Base-by-base conservation (phyloP, 2,329 filamentous ascomycete genomes). In the Leptographium lundbergii region DNA sequence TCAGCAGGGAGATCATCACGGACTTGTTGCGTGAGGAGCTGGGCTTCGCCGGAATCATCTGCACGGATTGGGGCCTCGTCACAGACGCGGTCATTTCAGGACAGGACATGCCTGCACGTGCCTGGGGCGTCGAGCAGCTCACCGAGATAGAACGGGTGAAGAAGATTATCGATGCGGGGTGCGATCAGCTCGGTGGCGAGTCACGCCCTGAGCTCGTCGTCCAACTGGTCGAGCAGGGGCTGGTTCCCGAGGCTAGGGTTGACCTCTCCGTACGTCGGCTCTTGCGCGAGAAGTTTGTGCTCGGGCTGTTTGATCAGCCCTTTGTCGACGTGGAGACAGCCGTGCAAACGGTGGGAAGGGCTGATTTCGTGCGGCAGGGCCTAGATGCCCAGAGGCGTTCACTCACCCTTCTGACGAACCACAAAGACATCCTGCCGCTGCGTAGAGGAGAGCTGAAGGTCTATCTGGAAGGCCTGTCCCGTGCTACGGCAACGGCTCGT, bases 181-280 rank as follows among this genome's bases (percentile, higher is more conserved):
- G 74, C 39, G 78, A 81, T 60, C 77, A 79, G 59, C 73, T 81
- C 55, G 78, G 78, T 1, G 78, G 78, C 13, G 78, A 81, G 63
- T 63, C 69, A 3, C 66, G 73, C 0, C 72, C 75, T 0, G 77
- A 81, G 58, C 71, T 81, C 2, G 67, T 81, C n/a, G 64, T 77
- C 2, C 69, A 79, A 58, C 68, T 77, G 0, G 76, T 79, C 0
- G 63, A 71, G 1, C 69, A 71, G 54, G 74, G 71, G 29, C 65
- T 67, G n/a, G 64, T 76, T 14, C 62, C 70, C 9, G 76, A 79
- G 58, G 65, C 66, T 0, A 75, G 77, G 14, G 66, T 81, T 4
- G 73, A 80, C 57, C 57, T 67, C 9, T 79, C 77, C 0, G 72
- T 80, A 2, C 69, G 73, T 2, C 73, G 73, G 1, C 66, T 80